These are phyloP conservation scores for Fusarium hostae DNA, from an alignment of 2,329 filamentous ascomycete genomes.

Conservation along the genomic window DNA sequence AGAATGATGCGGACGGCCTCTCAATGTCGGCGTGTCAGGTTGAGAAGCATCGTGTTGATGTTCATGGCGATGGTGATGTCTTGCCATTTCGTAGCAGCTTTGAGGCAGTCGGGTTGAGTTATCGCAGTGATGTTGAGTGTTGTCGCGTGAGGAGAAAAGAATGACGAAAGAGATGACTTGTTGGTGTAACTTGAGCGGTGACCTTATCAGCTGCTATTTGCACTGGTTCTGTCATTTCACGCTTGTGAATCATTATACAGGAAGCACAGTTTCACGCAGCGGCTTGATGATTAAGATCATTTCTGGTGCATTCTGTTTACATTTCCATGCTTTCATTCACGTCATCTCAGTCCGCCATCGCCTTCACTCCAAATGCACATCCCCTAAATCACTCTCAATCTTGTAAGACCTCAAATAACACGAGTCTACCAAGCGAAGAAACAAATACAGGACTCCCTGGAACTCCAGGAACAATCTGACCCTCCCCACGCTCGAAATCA, in stretches of 20 bases:
- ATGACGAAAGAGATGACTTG: not conserved
- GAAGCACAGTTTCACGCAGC: fast-evolving
- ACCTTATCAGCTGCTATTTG: not conserved
- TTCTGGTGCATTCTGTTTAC: not conserved
- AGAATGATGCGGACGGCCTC: not conserved
- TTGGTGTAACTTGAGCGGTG: not conserved
- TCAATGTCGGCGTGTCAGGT: not conserved
- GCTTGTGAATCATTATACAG: not conserved
- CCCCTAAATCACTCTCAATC: not conserved
- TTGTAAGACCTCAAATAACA: not conserved
- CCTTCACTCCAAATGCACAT: fast-evolving
- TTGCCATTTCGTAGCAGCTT: not conserved
- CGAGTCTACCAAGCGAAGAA: fast-evolving
- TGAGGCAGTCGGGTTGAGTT: not conserved
- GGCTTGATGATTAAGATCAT: fast-evolving
- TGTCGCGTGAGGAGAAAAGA: not conserved
- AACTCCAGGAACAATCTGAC: not conserved
- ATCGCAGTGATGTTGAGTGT: not conserved
- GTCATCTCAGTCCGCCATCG: no score
- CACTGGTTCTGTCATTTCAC: not conserved
- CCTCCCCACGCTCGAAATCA: not conserved
- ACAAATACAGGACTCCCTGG: no score
- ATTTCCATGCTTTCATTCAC: not conserved
- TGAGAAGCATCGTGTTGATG: not conserved
- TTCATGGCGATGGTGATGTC: not conserved